Conservation (phyloP, 768 basidiomycete genomes). For the Lentinula sp. region DNA sequence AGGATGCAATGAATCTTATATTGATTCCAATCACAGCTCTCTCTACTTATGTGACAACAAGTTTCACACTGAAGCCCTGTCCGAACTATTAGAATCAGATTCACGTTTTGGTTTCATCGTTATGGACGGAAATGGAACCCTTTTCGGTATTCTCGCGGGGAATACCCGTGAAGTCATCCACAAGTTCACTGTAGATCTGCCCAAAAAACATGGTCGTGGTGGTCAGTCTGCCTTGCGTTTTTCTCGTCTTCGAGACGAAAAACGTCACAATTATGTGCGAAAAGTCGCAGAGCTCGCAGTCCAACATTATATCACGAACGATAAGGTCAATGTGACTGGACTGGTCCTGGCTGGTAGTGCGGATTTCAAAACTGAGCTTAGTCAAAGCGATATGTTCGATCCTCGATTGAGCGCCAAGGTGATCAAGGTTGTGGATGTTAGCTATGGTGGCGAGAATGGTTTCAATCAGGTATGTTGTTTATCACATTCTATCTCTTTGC, state of each 20-base stretch:
- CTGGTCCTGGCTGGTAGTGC: constrained; percentile 95
- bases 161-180: constrained; percentile 97
- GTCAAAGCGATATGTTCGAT: constrained; percentile 96
- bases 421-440: constrained; percentile 98
- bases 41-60: constrained; percentile 99
- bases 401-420: constrained; percentile 81
- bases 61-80: constrained; percentile 97
- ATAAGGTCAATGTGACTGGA: constrained; percentile 97
- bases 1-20: too few species aligned
- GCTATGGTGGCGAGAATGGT: constrained; percentile 97
- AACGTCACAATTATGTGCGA: constrained; percentile 98
- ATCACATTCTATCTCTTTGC: not conserved
- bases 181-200: constrained; percentile 98
- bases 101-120: constrained; percentile 99
- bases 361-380: constrained; percentile 98
- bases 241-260: constrained; percentile 98
- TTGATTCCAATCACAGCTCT: constrained; percentile 45
- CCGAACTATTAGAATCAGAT: constrained; percentile 94
- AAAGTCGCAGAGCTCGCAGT: constrained; percentile 97
- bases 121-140: constrained; percentile 97
- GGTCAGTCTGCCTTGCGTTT: constrained; percentile 99
- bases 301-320: constrained; percentile 95
- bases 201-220: constrained; percentile 99
- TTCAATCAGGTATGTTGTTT: constrained; percentile 83
- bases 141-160: constrained; percentile 93